These are phyloP conservation scores for Penicillium soppii DNA, from an alignment of 495 filamentous ascomycete species.

Conservation along the genomic window DNA sequence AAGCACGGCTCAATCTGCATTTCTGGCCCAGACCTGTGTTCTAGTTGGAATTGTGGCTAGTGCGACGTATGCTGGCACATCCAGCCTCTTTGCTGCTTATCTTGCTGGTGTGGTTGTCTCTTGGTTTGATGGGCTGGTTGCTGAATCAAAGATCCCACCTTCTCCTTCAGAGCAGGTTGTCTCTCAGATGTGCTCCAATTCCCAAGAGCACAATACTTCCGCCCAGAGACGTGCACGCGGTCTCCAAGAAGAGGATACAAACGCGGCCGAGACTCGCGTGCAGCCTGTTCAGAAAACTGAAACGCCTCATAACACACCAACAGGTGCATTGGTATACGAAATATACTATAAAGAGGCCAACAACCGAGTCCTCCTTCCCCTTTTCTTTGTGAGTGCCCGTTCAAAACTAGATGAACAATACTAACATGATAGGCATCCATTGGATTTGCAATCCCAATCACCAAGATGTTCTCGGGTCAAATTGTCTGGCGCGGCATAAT, in stretches of 20 bases:
- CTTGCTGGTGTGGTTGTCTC: slow-evolving; percentile 60
- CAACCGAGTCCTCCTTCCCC: slow-evolving; percentile 59
- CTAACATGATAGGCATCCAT: slow-evolving; percentile 57
- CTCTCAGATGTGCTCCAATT: not conserved
- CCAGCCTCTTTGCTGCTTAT: slow-evolving; percentile 69
- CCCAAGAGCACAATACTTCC: not conserved
- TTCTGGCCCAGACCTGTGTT: slow-evolving; percentile 42
- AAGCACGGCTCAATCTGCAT: slow-evolving; percentile 25
- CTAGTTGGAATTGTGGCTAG: slow-evolving; percentile 56
- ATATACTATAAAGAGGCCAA: slow-evolving; percentile 54
- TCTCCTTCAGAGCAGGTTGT: not conserved
- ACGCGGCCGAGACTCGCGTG: too few species aligned
- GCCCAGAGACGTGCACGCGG: too few species aligned
- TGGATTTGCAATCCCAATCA: slow-evolving; percentile 76
- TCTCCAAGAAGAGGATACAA: too few species aligned
- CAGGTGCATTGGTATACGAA: slow-evolving; percentile 49
- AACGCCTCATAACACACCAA: slow-evolving; percentile 9
- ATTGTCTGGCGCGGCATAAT: slow-evolving; percentile 72
- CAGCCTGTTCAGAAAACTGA: not conserved
- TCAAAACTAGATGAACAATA: not conserved
- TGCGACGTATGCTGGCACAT: slow-evolving; percentile 63
- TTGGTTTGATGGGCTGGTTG: slow-evolving; percentile 46
- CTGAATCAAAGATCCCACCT: slow-evolving; percentile 3
- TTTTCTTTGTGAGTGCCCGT: slow-evolving; percentile 65
- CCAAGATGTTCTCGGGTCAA: slow-evolving; percentile 60